Base-by-base conservation (phyloP, 805 yeast genomes). In the Hanseniaspora taiwanica region DNA sequence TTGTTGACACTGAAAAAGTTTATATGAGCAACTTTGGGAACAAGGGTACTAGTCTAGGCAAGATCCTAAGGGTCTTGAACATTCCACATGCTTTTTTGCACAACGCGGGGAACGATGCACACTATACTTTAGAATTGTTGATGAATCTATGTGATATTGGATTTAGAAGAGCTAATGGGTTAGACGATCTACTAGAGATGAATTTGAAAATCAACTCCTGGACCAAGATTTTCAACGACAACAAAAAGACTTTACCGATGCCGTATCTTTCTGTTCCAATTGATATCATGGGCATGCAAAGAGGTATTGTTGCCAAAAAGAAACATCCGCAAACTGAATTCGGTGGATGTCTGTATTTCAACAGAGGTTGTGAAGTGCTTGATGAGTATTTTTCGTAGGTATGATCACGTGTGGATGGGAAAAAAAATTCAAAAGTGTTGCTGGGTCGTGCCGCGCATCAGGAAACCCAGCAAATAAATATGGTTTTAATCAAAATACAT, bases 101-200 rank as follows among this genome's bases (percentile, higher is more conserved):
- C 53, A 79, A 79, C 52, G 86, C 81, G 2, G 82, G 78, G 2
- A 79, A 79, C 50, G 87, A 79, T 54, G 74, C 83, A 6, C 73
- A 75, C 48, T 76, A 66, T 46, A 79, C 86, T 0, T 54, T 78
- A 36, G 42, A 70, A 23, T 60, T 71, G n/a, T 66, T 71, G 8
- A 45, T 76, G 49, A 64, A 65, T 27, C 50, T 74, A 42, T 62
- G 74, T 38, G 82, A 77, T 52, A 48, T 56, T n/a, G 51, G 51
- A 33, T 51, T 51, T 29, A 43, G 62, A 35, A 49, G 35, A 21
- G 52, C 47, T 31, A 37, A 42, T 19, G 47, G 46, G 16, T 37
- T 58, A 36, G 62, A 58, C 36, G 52, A 56, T 37, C 36, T 57
- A 12, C 46, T 37, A 25, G 39, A 34, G 7, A 43, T 54, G 35